Evolutionary conservation across 352 stramenopile genomes (phyloP).

Genomic region (Albugo laibachii): DNA sequence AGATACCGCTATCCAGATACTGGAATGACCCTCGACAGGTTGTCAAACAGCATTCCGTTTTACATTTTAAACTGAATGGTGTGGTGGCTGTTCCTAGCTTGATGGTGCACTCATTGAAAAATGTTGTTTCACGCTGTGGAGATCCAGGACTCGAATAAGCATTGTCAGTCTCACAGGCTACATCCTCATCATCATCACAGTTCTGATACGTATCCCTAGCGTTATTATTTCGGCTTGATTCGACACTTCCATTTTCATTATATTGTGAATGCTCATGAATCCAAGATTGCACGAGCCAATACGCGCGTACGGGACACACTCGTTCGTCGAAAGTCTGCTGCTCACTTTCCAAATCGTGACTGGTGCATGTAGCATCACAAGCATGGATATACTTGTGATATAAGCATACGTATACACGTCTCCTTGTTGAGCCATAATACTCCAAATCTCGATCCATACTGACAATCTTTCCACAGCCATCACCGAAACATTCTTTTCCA

Average conservation of each 20-base stretch:
- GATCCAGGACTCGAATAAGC: too few relatives aligned
- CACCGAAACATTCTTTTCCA: constrained; percentile 30
- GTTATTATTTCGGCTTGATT: too few relatives aligned
- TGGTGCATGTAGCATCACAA: constrained; percentile 54
- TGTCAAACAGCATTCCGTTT: constrained; percentile 16
- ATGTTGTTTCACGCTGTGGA: too few relatives aligned
- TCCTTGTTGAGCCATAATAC: constrained; percentile 38
- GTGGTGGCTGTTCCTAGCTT: constrained; percentile 33
- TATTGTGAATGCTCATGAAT: constrained; percentile 48
- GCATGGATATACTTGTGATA: constrained; percentile 69
- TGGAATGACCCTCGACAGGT: constrained; percentile 24
- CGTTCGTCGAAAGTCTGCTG: constrained; percentile 18
- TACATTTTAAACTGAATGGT: constrained; percentile 27
- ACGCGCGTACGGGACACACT: constrained; percentile 48
- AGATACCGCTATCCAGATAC: constrained; percentile 57
- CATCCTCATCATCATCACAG: too few relatives aligned
- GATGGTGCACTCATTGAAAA: constrained; percentile 16
- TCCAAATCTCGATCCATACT: constrained; percentile 62
- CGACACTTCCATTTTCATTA: too few relatives aligned
- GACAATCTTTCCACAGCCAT: constrained; percentile 57
- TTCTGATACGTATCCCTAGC: too few relatives aligned
- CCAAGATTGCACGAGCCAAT: constrained; percentile 65
- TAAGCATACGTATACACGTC: constrained; percentile 56
- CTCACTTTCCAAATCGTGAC: constrained; percentile 9
- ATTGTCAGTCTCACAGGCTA: too few relatives aligned